Base-by-base conservation (phyloP, 306 rosid species). In the Rosa multiflora region DNA sequence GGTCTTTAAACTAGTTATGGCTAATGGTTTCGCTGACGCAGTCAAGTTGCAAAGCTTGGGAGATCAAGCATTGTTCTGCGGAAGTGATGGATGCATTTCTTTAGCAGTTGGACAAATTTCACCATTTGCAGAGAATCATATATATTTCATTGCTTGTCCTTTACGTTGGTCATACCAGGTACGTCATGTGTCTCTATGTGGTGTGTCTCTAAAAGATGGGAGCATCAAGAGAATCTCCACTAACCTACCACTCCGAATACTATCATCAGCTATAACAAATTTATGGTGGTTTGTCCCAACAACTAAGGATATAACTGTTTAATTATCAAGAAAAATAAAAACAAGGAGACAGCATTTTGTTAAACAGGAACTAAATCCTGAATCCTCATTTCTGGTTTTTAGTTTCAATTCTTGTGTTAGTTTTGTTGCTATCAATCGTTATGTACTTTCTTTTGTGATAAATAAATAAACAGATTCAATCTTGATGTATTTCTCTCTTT, bases 271-370 rank as follows among this genome's bases (percentile, higher is more conserved):
- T 26, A 4, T 11, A 10, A 26, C 20, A 62, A 32, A 62, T 49
- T 49, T 49, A 49, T 58, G 12, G 13, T 58, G 64, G 64, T 58
- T 58, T 58, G 18, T 62, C 40, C 67, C 67, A 61, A 61, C 67
- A 11, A 61, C 18, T 61, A 29, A 61, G 67, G 67, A 26, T 21
- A 58, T 58, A 58, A 9, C 14, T 14, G 32, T 56, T 20, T 56
- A 1, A 53, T 53, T 18, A 53, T 53, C 61, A 53, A 55, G 61
- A 7, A 20, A 20, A 12, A 14, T 51, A 51, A 51, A 42, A 51
- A 14, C 20, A 15, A 1, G 55, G 15, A 52, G 58, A 52, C 3
- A 13, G 17, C 53, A 49, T 5, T 13, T 49, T 32, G 53, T 49
- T 46, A 46, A 46, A 46, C 13, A 48, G 5, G 17, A 48, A 48